Conservation (phyloP, 208 protist species). For the Crithidia fasciculata region DNA sequence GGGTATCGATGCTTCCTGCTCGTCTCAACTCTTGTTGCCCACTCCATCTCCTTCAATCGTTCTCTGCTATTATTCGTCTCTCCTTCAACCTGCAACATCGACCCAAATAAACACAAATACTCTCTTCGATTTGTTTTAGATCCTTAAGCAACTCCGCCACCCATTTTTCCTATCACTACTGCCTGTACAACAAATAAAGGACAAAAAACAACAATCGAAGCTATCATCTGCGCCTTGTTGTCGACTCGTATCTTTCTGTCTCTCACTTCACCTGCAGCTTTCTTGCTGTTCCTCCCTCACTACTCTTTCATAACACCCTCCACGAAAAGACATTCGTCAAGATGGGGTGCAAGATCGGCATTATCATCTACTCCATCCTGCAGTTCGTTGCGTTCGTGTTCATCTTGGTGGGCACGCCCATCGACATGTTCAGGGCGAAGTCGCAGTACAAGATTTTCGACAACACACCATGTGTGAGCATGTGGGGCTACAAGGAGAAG, state of each 20-base stretch:
- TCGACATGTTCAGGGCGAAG: conserved; percentile 49
- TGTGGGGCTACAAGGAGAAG: conserved; percentile 37
- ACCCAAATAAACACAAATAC: too few relatives aligned
- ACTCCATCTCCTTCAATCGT: too few relatives aligned
- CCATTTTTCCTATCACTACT: too few relatives aligned
- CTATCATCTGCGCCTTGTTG: not conserved
- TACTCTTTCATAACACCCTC: too few relatives aligned
- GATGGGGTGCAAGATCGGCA: conserved; percentile 30
- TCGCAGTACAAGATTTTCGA: not conserved
- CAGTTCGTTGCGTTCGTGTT: conserved; percentile 40
- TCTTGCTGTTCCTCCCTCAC: not conserved
- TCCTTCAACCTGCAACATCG: too few relatives aligned
- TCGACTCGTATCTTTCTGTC: too few relatives aligned
- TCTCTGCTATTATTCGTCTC: too few relatives aligned
- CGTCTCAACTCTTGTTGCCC: too few relatives aligned
- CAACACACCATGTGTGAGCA: conserved; percentile 33
- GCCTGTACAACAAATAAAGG: not conserved
- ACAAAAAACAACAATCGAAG: not conserved
- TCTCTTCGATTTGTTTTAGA: too few relatives aligned
- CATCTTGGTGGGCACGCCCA: conserved; percentile 50
- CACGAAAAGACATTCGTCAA: not conserved
- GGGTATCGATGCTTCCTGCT: too few relatives aligned
- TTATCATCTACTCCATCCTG: conserved; percentile 45
- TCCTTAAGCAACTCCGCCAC: too few relatives aligned
- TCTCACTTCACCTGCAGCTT: not conserved